Conservation (phyloP, 2,329 filamentous ascomycete genomes). For the Sporothrix sp. region DNA sequence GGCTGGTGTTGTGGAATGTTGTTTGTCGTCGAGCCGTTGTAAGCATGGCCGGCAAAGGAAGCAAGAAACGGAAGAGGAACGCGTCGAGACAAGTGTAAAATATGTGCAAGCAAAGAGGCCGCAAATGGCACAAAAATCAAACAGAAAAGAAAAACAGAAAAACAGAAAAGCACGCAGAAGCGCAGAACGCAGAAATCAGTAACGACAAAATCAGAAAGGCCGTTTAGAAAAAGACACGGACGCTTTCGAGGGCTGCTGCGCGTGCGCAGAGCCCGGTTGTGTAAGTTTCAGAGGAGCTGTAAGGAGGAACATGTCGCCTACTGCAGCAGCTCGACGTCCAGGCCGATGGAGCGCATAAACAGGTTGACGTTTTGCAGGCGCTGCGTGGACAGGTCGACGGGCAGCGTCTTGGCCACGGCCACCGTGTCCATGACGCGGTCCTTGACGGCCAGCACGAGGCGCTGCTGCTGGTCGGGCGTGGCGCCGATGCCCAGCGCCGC, state of each 20-base stretch:
- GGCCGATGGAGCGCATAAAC: constrained; percentile 97
- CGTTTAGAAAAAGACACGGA: constrained; percentile 16
- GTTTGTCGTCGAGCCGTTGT: background rate
- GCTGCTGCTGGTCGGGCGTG: constrained; percentile 87
- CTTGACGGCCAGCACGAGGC: constrained; percentile 90
- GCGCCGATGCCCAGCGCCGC: constrained; percentile 91
- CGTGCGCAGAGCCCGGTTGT: background rate
- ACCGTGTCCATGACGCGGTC: constrained; percentile 97
- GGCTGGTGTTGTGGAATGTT: background rate
- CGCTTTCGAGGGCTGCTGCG: constrained; percentile 2
- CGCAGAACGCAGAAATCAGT: no score
- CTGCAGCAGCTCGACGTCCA: constrained; percentile 73
- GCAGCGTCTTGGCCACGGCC: constrained; percentile 75
- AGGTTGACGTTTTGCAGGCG: constrained; percentile 88
- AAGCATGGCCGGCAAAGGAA: background rate
- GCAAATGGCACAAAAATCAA: background rate
- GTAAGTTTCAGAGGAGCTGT: background rate
- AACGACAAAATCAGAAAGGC: constrained; percentile 13
- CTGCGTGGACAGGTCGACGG: constrained; percentile 72
- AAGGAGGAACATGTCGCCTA: constrained; percentile 20
- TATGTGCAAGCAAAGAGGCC: background rate
- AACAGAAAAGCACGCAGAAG: background rate
- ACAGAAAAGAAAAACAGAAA: background rate
- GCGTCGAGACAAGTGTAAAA: background rate
- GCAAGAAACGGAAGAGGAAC: background rate